Evolutionary conservation across 2,329 filamentous ascomycete species (phyloP), one percentile per base, ranked within the genome.

Genomic region (Curvularia lunata): DNA sequence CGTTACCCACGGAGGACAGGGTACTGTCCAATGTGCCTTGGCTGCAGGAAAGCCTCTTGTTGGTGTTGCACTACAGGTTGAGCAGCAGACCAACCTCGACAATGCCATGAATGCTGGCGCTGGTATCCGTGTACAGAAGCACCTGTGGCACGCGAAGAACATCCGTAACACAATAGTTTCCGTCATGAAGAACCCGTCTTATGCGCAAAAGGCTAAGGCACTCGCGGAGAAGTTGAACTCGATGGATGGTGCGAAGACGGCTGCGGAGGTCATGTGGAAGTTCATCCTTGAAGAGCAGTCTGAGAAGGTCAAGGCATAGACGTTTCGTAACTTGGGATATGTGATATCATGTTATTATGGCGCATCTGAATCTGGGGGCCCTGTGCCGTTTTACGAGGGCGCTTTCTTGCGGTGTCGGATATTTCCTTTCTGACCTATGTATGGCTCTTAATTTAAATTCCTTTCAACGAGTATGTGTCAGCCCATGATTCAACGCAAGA

Each of bases 1-100:
- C 18, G 59, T 74, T 13, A 73, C 70, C 27, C 71, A 74, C 27
- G 71, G 71, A 45, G 71, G 70, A 5, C 71, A 74, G 49, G 71
- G 71, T 32, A 74, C 71, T 23, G 71, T 74, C 1, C 71, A 74
- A 52, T 72, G 70, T 19, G 68, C 71, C 12, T 48, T 74, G 27
- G 70, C 70, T 3, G 69, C 69, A 5, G 71, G 71, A 19, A 74
- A 69, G 52, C 71, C 71, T 8, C 50, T 74, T 21, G 71, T 74
- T 8, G 71, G 71, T 3, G 71, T 74, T 28, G 71, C 70, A 23
- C 54, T 73, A 41, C 71, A 74, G 50, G 68, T 74, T 28, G 71
- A 74, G 52, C 71, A 74, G 49, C 71, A 74, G 46, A 74, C 71
- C 5, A 74, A 74, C 38, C 43, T 74, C n/a, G 71, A 74, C 51